Conservation (phyloP, 768 basidiomycete genomes). For the Suillus decipiens region DNA sequence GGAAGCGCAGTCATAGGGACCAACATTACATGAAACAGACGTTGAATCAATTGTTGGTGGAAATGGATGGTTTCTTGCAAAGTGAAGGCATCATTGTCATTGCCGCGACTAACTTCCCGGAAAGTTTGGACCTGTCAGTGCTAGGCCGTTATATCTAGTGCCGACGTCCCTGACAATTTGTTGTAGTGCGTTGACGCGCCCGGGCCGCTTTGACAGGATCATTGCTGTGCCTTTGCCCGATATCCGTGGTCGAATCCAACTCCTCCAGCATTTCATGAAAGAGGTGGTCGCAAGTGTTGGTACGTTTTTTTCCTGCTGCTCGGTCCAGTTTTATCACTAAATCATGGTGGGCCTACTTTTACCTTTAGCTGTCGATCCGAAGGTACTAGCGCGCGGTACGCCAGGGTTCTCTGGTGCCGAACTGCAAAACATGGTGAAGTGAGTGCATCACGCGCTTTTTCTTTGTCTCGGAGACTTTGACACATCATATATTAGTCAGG, state of each 20-base stretch:
- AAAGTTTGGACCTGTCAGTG: constrained; percentile 85
- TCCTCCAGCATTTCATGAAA: constrained; percentile 89
- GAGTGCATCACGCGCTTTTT: constrained; percentile 28
- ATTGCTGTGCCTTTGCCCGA: constrained; percentile 95
- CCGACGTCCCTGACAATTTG: constrained; percentile 16
- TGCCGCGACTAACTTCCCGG: constrained; percentile 97
- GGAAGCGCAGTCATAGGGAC: constrained; percentile 80
- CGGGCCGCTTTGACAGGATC: constrained; percentile 93
- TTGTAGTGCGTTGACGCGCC: constrained; percentile 85
- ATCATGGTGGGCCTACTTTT: neutral
- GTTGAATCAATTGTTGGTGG: constrained; percentile 93
- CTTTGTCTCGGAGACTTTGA: constrained; percentile 5
- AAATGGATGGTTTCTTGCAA: constrained; percentile 96
- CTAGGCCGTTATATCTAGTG: constrained; percentile 6
- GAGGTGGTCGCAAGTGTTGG: constrained; percentile 66
- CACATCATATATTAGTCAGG: constrained; percentile 51
- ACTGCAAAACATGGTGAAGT: constrained; percentile 97
- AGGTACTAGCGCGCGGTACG: constrained; percentile 88
- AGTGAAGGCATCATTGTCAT: constrained; percentile 94
- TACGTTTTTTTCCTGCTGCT: constrained; percentile 27
- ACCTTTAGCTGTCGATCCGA: constrained; percentile 73
- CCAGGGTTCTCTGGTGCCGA: constrained; percentile 98
- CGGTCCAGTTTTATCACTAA: neutral
- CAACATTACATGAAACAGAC: constrained; percentile 94
- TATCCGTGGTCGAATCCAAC: constrained; percentile 90